A percentile compares a stretch with the other conserved stretches of the same genome.
phyloP scores from a whole-genome alignment of 495 filamentous ascomycete genomes.

The Talaromyces borbonicus region DNA sequence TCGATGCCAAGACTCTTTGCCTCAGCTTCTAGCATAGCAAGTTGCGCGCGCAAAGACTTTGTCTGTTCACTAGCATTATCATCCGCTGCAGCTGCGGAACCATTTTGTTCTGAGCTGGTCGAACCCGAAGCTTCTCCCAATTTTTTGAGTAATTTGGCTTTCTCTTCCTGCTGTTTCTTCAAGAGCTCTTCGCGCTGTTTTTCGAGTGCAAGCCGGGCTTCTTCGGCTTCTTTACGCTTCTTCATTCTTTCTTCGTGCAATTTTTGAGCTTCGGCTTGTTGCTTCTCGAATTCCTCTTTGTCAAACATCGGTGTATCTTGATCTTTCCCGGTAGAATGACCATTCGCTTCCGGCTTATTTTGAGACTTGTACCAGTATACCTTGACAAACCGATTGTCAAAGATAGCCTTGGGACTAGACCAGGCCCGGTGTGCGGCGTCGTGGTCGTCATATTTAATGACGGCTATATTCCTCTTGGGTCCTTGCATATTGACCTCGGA shows the following conservation, averaged over 20 bases:
- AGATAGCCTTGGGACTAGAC: conserved; percentile 86
- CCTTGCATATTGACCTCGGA: conserved; percentile 62
- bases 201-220: conserved; percentile 61
- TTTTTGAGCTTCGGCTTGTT: conserved; percentile 73
- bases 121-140: conserved; percentile 28
- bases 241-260: conserved; percentile 64
- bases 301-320: conserved; percentile 46
- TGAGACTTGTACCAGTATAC: conserved; percentile 87
- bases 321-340: conserved; percentile 15
- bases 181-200: conserved; percentile 65
- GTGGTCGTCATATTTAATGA: conserved; percentile 71
- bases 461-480: conserved; percentile 59
- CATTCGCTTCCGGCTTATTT: conserved; percentile 26
- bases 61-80: conserved; percentile 48
- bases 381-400: conserved; percentile 96
- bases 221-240: conserved; percentile 65
- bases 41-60: conserved; percentile 61
- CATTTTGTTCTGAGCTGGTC: conserved; percentile 17
- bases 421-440: conserved; percentile 71
- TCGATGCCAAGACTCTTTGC: conserved; percentile 73
- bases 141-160: conserved; percentile 55
- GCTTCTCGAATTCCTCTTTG: conserved; percentile 63
- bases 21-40: conserved; percentile 78
- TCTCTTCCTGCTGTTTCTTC: conserved; percentile 68
- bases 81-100: conserved; percentile 12